phyloP scores from a whole-genome alignment of 306 rosid species.

The Neltuma alba region DNA sequence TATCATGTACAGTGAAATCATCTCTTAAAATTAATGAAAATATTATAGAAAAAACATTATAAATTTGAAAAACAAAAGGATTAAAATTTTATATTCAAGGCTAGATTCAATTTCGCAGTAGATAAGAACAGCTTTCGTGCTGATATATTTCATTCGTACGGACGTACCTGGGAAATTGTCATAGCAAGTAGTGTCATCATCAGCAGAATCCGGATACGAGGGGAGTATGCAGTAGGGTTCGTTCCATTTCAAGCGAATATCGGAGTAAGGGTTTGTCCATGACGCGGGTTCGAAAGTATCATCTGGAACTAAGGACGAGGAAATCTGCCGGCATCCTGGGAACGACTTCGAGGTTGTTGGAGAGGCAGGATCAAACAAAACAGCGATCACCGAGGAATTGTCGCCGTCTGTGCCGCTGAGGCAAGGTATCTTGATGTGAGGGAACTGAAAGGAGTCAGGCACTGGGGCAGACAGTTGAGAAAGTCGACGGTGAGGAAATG shows the following conservation, averaged over 20 bases:
- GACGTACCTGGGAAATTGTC: slow-evolving; percentile 33
- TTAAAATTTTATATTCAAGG: too few species aligned
- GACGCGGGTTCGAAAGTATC: not conserved
- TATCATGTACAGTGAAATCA: too few species aligned
- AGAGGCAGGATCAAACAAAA: not conserved
- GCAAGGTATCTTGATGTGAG: slow-evolving; percentile 1
- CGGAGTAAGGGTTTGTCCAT: not conserved
- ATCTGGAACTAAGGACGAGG: slow-evolving; percentile 10
- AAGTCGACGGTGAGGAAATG: not conserved
- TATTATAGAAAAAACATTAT: too few species aligned
- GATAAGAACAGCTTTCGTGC: too few species aligned
- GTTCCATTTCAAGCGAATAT: slow-evolving; percentile 3
- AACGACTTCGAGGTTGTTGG: too few species aligned
- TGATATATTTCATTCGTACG: not conserved
- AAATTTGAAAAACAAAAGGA: too few species aligned
- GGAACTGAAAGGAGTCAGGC: not conserved
- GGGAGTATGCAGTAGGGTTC: not conserved
- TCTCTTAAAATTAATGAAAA: too few species aligned
- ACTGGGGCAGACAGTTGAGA: slow-evolving; percentile 11
- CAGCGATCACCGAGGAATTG: not conserved
- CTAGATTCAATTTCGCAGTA: too few species aligned
- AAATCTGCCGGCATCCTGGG: not conserved
- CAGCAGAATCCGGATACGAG: not conserved
- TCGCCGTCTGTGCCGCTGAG: not conserved
- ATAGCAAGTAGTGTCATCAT: not conserved